Evolutionary conservation across 306 rosid species (phyloP), one percentile per base, ranked within the genome.

Genomic region (Dalbergia cochinchinensis): DNA sequence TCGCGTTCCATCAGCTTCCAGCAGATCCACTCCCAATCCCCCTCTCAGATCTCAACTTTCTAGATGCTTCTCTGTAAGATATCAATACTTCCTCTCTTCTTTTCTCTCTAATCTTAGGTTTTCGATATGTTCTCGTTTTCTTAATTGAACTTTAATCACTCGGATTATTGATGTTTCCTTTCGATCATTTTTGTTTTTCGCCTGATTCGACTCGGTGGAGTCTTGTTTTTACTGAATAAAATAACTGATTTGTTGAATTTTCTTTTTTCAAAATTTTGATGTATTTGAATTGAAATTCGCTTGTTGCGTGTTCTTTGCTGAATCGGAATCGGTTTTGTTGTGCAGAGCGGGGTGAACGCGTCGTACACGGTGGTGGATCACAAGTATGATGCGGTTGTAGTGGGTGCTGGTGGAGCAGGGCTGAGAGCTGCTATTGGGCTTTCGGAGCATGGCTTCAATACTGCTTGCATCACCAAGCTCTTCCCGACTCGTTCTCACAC

Each of bases 401-500:
- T 95, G 11, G 99, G 98, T 63, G 99, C 99, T 15, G 99, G 98
- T 19, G 99, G 99, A 13, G 99, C 99, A 4, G 99, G 99, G 70
- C 76, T 92, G 75, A 87, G 98, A 87, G 98, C 99, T 39, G 99
- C 99, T 53, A 93, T 93, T 63, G 98, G 99, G 19, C 94, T 95
- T 26, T 95, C 97, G 0, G 99, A 95, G 81, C 94, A 93, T 87
- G 99, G 99, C 39, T 95, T 95, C 78, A 95, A 93, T 68, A 95
- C 98, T 61, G 99, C 99, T 76, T 95, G 98, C 84, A 89, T 95
- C 61, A 95, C 98, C 20, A 95, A 95, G 88, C 93, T 95, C 72
- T 95, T 95, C 78, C 99, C 99, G 3, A 95, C 99, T 80, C 99
- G 98, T 80, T 95, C 99, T 0, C 99, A 95, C 76, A 95, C 99